Evolutionary conservation across 2,329 filamentous ascomycete species (phyloP), one percentile per base, ranked within the genome.

Genomic region (Neonectria magnoliae): DNA sequence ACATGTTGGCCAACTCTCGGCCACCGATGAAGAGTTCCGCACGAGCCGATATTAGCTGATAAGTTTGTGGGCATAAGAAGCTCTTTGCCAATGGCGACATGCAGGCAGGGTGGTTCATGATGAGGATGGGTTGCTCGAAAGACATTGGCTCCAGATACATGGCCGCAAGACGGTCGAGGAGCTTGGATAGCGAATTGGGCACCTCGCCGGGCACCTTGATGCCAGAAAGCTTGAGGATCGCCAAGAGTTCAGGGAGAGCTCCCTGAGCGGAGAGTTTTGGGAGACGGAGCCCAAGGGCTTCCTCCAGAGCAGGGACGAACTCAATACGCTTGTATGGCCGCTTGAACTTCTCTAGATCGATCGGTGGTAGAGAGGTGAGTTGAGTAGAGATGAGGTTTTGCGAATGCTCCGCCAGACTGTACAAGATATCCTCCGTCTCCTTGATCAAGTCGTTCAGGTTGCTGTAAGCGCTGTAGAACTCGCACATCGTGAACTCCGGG

Each of bases 401-500:
- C 41, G 87, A 84, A 67, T 85, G 83, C 16, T 78, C 72, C 10
- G 87, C 85, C 16, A 94, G 82, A 18, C 86, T 84, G 36, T 77
- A 81, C 33, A 98, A 79, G 52, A 98, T 80, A 14, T 85, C 81
- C 77, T 96, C 92, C 1, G 95, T 98, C 76, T 90, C 88, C 20
- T 79, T 76, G 75, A 97, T 94, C 55, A 98, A 82, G 45, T 92
- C 88, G 38, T 89, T 82, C 0, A 98, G 85, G 68, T 91, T 92
- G 65, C 91, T 89, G 74, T 94, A 97, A 3, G 94, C 91, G 66
- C 92, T 90, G 80, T 99, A 99, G 81, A 97, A 98, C 80, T 99
- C 96, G 83, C 95, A 98, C 65, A 93, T 98, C 48, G 93, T 96
- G 80, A 98, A 99, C 76, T 99, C 96, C 0, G 96, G 95, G 76